Percentiles rank a stretch among this genome's conserved stretches.
phyloP scores from a whole-genome alignment of 176 grass and related monocot species.

The Paspalum notatum region DNA sequence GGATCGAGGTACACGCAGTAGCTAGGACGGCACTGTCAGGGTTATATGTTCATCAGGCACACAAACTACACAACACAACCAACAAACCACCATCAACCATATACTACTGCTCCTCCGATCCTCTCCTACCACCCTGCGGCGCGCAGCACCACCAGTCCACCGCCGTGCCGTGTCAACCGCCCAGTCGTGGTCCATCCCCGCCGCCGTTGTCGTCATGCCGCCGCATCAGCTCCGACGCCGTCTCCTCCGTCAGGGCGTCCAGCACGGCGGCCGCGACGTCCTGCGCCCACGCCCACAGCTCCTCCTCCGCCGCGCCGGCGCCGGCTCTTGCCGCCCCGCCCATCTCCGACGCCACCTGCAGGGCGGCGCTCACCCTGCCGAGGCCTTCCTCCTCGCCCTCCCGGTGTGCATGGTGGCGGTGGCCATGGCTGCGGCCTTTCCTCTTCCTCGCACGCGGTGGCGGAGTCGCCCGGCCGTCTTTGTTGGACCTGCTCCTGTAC shows the following conservation, averaged over 20 bases:
- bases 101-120: not conserved
- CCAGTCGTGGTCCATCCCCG: not conserved
- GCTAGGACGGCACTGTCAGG: not conserved
- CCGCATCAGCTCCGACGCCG: conserved; percentile 30
- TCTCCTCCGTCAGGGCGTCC: conserved; percentile 41
- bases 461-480: not conserved
- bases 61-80: not conserved
- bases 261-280: conserved; percentile 40
- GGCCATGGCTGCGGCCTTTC: no score
- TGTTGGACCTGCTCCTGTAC: not conserved
- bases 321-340: not conserved
- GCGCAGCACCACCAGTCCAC: no score
- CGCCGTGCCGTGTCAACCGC: conserved; percentile 2
- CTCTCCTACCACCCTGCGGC: no score
- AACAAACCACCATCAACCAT: conserved; percentile 11
- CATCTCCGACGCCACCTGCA: conserved; percentile 22
- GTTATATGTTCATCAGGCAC: no score
- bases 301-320: not conserved
- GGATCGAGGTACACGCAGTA: no score
- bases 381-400: not conserved
- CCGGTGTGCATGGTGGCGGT: not conserved
- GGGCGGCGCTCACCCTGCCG: not conserved
- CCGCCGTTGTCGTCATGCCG: not conserved
- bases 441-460: not conserved
- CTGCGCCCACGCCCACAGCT: not conserved